Conservation (phyloP, 2,329 filamentous ascomycete species). For the Colletotrichum acutatum region DNA sequence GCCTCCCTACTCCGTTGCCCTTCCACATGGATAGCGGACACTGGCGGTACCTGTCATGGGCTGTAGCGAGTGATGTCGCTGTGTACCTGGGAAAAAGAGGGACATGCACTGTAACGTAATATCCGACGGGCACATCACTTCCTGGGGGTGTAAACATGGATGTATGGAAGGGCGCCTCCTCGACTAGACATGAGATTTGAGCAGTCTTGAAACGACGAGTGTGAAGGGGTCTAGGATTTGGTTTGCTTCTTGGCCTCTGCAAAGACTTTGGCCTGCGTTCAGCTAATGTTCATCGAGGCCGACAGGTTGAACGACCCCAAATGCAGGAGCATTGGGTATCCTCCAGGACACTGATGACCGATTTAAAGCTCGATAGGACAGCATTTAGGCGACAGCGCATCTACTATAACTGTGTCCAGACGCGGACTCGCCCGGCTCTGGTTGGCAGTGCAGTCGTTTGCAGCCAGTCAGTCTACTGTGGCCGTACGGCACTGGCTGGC, state of each 20-base stretch:
- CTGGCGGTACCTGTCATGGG: slow-evolving; percentile 16
- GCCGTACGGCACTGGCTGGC: background rate
- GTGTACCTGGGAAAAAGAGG: slow-evolving; percentile 5
- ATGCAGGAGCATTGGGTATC: background rate
- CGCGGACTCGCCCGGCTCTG: background rate
- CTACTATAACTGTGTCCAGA: background rate
- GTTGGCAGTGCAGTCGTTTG: background rate
- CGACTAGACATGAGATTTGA: background rate
- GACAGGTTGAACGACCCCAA: background rate
- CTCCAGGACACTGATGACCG: background rate
- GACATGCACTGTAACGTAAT: slow-evolving; percentile 35
- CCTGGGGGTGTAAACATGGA: background rate
- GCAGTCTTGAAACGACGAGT: background rate
- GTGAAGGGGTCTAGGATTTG: background rate
- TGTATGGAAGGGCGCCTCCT: background rate
- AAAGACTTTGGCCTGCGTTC: background rate
- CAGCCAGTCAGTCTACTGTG: background rate
- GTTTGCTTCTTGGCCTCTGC: background rate
- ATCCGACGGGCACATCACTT: slow-evolving; percentile 22
- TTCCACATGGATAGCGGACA: background rate
- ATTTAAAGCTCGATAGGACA: background rate
- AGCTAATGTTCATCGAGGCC: background rate
- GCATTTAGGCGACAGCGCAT: background rate
- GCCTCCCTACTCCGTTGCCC: background rate
- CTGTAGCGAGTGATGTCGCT: background rate